Conservation (phyloP, 495 filamentous ascomycete genomes). For the Xylaria cubensis region DNA sequence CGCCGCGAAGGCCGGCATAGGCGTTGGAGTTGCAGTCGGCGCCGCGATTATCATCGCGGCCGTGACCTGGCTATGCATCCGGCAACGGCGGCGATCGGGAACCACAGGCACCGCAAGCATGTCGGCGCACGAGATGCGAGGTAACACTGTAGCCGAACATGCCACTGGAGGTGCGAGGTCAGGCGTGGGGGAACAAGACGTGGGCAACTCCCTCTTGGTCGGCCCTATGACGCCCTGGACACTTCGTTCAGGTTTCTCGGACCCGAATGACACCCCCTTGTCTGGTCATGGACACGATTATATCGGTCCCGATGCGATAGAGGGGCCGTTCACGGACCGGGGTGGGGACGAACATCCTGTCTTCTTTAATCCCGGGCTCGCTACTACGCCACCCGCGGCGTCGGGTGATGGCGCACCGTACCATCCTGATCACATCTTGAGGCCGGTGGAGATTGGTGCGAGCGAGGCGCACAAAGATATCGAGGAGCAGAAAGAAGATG, state of each 20-base stretch:
- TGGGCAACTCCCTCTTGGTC: constrained; percentile 1
- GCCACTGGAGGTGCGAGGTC: constrained; percentile 12
- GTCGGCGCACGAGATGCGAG: constrained; percentile 19
- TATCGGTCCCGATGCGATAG: constrained; percentile 40
- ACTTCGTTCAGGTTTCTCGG: constrained; percentile 9
- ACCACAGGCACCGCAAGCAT: not conserved
- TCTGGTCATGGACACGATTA: constrained; percentile 41
- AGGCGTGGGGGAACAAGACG: constrained; percentile 9
- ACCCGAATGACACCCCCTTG: constrained; percentile 31
- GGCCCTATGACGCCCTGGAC: constrained; percentile 7
- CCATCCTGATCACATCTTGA: constrained; percentile 21
- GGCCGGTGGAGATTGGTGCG: constrained; percentile 21
- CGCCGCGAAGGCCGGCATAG: constrained; percentile 54
- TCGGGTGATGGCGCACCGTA: constrained; percentile 16
- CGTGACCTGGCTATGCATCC: constrained; percentile 47
- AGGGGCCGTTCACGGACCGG: constrained; percentile 45
- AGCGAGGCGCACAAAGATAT: constrained; percentile 13
- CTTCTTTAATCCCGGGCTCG: not conserved
- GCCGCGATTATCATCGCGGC: constrained; percentile 45
- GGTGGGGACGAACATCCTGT: not conserved
- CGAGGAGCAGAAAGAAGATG: not conserved
- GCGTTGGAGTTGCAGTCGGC: constrained; percentile 51
- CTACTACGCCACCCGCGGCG: constrained; percentile 32
- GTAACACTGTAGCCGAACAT: constrained; percentile 21
- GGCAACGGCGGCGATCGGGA: constrained; percentile 31